phyloP scores from a whole-genome alignment of 2,329 filamentous ascomycete species.

The Colletotrichum sublineola region DNA sequence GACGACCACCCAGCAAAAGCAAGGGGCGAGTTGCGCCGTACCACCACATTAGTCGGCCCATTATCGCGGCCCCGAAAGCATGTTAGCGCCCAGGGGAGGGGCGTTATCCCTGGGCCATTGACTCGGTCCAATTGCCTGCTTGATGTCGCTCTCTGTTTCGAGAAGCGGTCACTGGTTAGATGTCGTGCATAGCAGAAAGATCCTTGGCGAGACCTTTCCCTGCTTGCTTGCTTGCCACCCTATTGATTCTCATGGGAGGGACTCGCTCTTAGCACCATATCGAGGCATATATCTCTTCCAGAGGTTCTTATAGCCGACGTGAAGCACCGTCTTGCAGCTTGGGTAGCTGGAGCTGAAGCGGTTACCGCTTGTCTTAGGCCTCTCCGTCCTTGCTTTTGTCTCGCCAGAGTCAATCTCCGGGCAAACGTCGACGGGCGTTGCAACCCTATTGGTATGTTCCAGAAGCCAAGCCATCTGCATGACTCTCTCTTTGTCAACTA shows the following conservation, averaged over 20 bases:
- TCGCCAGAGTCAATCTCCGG: slow-evolving; percentile 10
- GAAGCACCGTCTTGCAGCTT: not conserved
- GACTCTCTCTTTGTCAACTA: slow-evolving; percentile 10
- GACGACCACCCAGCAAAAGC: not conserved
- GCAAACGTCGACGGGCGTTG: slow-evolving; percentile 12
- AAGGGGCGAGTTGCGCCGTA: slow-evolving; percentile 10
- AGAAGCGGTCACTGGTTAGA: slow-evolving; percentile 5
- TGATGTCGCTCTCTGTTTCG: not conserved
- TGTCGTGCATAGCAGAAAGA: not conserved
- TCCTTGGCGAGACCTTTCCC: slow-evolving; percentile 4
- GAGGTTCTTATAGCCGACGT: not conserved
- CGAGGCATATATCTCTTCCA: not conserved
- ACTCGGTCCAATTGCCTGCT: slow-evolving; percentile 39
- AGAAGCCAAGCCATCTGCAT: slow-evolving; percentile 33
- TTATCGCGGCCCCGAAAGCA: slow-evolving; percentile 29
- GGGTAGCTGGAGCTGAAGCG: slow-evolving; percentile 13
- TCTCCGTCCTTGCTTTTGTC: slow-evolving; percentile 1
- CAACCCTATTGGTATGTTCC: slow-evolving; percentile 32
- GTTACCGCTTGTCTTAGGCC: not conserved
- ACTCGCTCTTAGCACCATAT: not conserved
- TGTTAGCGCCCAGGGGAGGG: slow-evolving; percentile 38
- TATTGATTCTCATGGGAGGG: not conserved
- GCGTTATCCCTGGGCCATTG: slow-evolving; percentile 24
- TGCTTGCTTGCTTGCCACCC: not conserved
- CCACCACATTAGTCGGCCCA: slow-evolving; percentile 30